A percentile compares a stretch with the other conserved stretches of the same genome.
Conservation (phyloP, 495 filamentous ascomycete species). For the Podospora didyma region DNA sequence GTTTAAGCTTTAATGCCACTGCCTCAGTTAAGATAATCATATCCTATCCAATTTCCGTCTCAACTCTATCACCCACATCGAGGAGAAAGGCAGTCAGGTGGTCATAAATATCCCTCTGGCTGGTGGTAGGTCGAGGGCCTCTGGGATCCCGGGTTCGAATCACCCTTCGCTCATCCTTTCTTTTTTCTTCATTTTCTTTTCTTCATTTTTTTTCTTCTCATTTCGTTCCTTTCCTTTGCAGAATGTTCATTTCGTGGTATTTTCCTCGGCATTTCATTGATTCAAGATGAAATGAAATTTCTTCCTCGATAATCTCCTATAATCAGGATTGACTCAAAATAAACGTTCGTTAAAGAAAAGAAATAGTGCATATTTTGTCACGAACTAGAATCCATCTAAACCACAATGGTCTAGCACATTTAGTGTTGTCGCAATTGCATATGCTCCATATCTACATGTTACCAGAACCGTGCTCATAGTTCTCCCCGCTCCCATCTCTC, state of each 20-base stretch:
- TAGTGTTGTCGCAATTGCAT: too few species aligned
- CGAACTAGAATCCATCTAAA: too few species aligned
- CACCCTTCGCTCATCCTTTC: too few species aligned
- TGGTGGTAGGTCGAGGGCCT: background rate
- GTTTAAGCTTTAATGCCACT: background rate
- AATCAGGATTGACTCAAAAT: too few species aligned
- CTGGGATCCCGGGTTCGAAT: background rate
- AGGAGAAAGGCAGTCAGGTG: background rate
- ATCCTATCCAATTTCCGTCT: background rate
- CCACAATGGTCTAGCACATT: too few species aligned
- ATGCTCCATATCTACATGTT: background rate
- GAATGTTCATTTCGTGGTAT: background rate
- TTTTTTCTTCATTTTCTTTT: background rate
- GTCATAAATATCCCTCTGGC: background rate
- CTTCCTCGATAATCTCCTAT: too few species aligned
- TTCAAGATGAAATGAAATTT: background rate
- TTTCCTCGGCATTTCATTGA: background rate
- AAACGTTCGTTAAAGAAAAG: too few species aligned
- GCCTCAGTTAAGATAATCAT: background rate
- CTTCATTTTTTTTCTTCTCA: background rate
- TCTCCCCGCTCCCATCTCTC: background rate
- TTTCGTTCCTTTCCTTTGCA: background rate
- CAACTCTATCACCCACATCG: background rate
- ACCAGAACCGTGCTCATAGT: too few species aligned
- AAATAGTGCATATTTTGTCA: too few species aligned